Conservation (phyloP, 331 rosid genomes). For the Spiraea crenata region DNA sequence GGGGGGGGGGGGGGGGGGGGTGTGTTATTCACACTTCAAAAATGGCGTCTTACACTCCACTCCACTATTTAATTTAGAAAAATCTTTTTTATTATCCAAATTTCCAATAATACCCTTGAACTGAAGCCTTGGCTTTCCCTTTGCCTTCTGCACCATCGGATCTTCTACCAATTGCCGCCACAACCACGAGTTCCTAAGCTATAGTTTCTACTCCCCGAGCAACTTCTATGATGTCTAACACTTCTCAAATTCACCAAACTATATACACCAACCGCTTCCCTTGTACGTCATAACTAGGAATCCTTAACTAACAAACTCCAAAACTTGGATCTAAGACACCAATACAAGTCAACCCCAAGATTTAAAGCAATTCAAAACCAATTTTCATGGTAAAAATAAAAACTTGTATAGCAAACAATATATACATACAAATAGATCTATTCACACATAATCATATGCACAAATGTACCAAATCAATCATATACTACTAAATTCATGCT, state of each 20-base stretch:
- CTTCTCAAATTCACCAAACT: not conserved
- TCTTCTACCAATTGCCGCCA: no score
- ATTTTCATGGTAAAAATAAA: constrained; percentile 8
- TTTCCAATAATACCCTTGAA: no score
- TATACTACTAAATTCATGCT: constrained; percentile 20
- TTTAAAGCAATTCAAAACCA: constrained; percentile 18
- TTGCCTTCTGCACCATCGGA: no score
- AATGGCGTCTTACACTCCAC: no score
- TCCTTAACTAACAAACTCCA: constrained; percentile 15
- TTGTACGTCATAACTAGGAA: no score
- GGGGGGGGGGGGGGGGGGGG: no score
- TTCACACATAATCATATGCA: not conserved
- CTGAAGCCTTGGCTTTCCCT: no score
- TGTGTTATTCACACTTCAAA: no score
- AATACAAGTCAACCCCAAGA: constrained; percentile 38
- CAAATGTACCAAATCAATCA: not conserved
- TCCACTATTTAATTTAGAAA: no score
- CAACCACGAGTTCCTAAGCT: constrained; percentile 9
- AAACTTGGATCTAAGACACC: constrained; percentile 46
- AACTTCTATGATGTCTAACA: not conserved
- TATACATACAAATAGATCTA: not conserved
- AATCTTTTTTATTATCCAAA: no score
- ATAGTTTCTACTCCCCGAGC: not conserved
- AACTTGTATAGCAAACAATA: not conserved
- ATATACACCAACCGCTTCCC: no score